Evolutionary conservation across 177 flowering plant genomes (phyloP).

Genomic region (Tripterygium wilfordii): DNA sequence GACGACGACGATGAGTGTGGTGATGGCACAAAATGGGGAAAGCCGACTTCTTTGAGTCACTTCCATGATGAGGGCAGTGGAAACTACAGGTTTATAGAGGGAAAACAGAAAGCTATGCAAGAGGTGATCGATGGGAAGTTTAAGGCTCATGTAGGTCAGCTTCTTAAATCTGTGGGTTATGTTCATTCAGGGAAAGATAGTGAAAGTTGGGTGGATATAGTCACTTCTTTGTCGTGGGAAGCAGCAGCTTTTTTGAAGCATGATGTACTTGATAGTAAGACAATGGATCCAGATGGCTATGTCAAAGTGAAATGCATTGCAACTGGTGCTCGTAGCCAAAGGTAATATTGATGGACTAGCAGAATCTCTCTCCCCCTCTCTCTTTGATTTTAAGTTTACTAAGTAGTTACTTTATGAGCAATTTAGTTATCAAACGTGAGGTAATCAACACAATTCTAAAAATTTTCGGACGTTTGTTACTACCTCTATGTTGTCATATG

Average conservation of each 20-base stretch:
- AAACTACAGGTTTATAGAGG: conserved; percentile 46
- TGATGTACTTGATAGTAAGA: conserved; percentile 52
- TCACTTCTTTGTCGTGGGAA: conserved; percentile 81
- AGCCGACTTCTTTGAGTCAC: conserved; percentile 46
- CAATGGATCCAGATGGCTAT: conserved; percentile 65
- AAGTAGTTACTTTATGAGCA: not conserved
- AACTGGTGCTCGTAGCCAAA: conserved; percentile 61
- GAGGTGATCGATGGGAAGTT: conserved; percentile 66
- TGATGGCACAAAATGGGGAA: conserved; percentile 62
- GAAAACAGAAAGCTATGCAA: conserved; percentile 46
- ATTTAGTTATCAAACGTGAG: too few species aligned
- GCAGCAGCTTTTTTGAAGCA: conserved; percentile 83
- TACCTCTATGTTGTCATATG: too few species aligned
- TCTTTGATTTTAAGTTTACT: not conserved
- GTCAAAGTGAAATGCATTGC: conserved; percentile 94
- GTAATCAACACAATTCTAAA: too few species aligned
- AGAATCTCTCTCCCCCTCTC: too few species aligned
- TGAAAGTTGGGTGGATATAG: conserved; percentile 75
- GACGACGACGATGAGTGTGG: conserved; percentile 71
- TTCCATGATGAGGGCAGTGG: conserved; percentile 33
- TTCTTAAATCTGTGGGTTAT: conserved; percentile 53
- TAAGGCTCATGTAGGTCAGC: conserved; percentile 50
- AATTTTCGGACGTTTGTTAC: too few species aligned
- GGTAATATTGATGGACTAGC: too few species aligned
- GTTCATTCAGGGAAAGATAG: conserved; percentile 28